phyloP scores from a whole-genome alignment of 73 alveolate species.

The Paramecium octaurelia region DNA sequence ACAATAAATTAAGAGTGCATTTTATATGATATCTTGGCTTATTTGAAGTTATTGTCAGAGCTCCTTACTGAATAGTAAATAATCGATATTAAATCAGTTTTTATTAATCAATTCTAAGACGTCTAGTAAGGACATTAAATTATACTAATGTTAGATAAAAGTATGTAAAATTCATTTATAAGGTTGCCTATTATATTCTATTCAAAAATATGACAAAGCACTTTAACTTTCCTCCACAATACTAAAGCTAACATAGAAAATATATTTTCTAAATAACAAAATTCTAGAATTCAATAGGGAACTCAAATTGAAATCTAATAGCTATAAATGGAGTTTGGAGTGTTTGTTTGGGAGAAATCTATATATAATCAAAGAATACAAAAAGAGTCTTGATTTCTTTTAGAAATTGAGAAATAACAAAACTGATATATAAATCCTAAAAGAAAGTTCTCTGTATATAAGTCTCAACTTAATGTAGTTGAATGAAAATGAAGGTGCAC shows the following conservation, averaged over 20 bases:
- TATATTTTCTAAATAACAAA: not conserved
- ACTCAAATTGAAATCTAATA: not conserved
- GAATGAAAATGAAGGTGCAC: not conserved
- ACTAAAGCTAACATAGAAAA: not conserved
- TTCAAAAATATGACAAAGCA: not conserved
- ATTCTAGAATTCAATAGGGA: not conserved
- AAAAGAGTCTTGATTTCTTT: not conserved
- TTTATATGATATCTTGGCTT: not conserved
- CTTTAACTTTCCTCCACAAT: not conserved
- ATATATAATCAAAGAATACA: not conserved
- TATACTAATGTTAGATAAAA: not conserved
- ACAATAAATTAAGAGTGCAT: not conserved
- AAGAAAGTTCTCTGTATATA: not conserved
- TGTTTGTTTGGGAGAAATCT: not conserved
- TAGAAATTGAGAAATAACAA: not conserved
- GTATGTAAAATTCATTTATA: not conserved
- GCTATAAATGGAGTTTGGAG: not conserved
- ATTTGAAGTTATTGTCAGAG: not conserved
- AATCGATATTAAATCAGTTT: not conserved
- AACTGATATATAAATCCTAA: not conserved
- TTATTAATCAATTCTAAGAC: not conserved
- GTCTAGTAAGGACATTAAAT: not conserved
- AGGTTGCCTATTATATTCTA: not conserved
- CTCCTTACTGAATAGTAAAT: not conserved
- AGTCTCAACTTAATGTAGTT: not conserved